Evolutionary conservation across 202 grass and related monocot genomes (phyloP).

Genomic region (Cymbopogon flexuosus): DNA sequence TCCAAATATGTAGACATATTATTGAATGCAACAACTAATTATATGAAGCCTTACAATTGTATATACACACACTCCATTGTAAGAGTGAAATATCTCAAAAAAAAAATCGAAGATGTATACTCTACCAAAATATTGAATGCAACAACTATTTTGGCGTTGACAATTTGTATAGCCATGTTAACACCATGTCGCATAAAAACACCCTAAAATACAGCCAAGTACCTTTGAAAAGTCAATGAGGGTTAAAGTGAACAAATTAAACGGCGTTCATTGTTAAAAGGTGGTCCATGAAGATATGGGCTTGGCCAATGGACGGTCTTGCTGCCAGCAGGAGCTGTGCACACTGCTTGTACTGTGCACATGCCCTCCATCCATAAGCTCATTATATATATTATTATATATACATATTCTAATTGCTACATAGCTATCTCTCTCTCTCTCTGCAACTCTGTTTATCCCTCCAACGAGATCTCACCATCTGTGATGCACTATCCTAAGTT

Average conservation of each 20-base stretch:
- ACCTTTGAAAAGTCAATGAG: neutral
- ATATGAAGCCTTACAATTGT: too few relatives aligned
- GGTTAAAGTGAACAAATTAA: neutral
- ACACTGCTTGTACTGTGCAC: slow-evolving; percentile 1
- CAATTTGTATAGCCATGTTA: neutral
- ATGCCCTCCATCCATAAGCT: neutral
- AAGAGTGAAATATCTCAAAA: neutral
- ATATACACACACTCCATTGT: neutral
- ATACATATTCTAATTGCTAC: slow-evolving; percentile 19
- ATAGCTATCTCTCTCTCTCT: neutral
- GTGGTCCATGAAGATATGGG: neutral
- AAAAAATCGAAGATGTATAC: neutral
- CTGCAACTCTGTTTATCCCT: neutral
- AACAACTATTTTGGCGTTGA: neutral
- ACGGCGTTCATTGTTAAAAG: neutral
- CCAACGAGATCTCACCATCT: slow-evolving; percentile 6
- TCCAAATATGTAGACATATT: neutral
- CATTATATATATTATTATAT: too few relatives aligned
- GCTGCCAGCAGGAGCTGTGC: neutral
- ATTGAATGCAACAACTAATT: too few relatives aligned
- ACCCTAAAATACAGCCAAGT: neutral
- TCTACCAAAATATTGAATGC: neutral
- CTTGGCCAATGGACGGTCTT: neutral
- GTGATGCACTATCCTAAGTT: slow-evolving; percentile 9
- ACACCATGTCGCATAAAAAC: neutral